These are phyloP conservation scores for Penicillium decumbens DNA, from an alignment of 2,329 filamentous ascomycete genomes.

Conservation along the genomic window DNA sequence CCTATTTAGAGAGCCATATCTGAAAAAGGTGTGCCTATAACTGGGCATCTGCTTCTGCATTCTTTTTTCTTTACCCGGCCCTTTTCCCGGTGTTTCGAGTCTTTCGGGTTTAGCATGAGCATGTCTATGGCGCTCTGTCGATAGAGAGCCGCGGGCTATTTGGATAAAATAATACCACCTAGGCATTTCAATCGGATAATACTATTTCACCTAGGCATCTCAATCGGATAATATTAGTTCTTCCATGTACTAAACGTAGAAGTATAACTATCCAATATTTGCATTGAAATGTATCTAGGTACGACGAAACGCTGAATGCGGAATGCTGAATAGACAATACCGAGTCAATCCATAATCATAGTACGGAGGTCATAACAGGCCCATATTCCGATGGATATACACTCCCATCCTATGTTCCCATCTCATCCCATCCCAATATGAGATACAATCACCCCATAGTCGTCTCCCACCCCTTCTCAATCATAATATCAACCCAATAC, in stretches of 20 bases:
- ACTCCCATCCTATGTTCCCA: too few species aligned
- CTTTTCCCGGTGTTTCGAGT: not conserved
- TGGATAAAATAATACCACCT: conserved; percentile 10
- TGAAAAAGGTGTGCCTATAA: not conserved
- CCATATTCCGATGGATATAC: too few species aligned
- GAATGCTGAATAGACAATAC: too few species aligned
- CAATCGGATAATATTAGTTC: not conserved
- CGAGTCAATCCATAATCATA: too few species aligned
- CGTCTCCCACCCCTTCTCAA: conserved; percentile 55
- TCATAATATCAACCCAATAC: conserved; percentile 56
- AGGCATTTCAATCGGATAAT: conserved; percentile 5
- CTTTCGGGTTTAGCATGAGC: conserved; percentile 11
- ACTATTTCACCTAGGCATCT: not conserved
- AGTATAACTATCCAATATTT: not conserved
- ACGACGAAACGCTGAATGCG: not conserved
- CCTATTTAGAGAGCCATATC: conserved; percentile 2
- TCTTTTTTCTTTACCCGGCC: conserved; percentile 1
- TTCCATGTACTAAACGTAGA: not conserved
- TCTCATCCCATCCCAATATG: too few species aligned
- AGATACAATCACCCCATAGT: conserved; percentile 45
- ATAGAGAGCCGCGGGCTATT: conserved; percentile 4
- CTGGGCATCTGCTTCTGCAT: not conserved
- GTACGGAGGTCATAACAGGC: too few species aligned
- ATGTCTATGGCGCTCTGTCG: conserved; percentile 11
- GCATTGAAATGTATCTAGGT: not conserved